Percentiles rank a stretch among this genome's conserved stretches.
Evolutionary conservation across 2,329 filamentous ascomycete genomes (phyloP).

Genomic region (Fusarium solani-melongenae): DNA sequence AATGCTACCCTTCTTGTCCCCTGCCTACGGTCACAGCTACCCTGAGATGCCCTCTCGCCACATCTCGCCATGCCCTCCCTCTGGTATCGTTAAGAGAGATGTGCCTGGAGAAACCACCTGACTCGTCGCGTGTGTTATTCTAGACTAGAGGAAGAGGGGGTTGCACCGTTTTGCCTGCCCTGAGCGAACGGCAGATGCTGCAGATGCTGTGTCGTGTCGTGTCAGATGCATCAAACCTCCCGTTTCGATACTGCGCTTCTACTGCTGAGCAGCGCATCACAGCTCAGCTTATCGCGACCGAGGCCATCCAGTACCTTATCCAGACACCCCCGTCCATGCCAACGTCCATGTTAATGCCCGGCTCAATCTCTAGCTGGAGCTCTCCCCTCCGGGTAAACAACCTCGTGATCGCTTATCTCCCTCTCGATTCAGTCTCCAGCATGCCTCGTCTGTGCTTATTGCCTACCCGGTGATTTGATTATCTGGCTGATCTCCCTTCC

Average conservation of each 20-base stretch:
- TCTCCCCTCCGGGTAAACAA: conserved; percentile 11
- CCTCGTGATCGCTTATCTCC: conserved; percentile 29
- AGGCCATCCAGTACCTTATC: conserved; percentile 6
- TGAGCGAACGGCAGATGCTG: neutral
- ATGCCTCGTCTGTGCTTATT: neutral
- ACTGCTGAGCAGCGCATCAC: neutral
- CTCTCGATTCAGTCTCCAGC: neutral
- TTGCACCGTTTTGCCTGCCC: neutral
- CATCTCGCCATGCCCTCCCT: neutral
- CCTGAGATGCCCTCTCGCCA: conserved; percentile 6
- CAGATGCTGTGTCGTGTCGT: neutral
- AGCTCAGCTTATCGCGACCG: neutral
- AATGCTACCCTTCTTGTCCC: conserved; percentile 6
- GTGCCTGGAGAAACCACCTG: neutral
- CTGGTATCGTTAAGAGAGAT: neutral
- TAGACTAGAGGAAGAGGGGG: neutral
- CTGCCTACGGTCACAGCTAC: neutral
- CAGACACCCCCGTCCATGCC: conserved; percentile 15
- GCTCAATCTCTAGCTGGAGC: neutral
- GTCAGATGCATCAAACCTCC: neutral
- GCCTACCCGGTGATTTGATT: neutral
- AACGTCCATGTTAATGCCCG: neutral
- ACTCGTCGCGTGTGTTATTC: neutral
- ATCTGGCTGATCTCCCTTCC: neutral
- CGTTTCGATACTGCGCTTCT: neutral